A percentile compares a stretch with the other conserved stretches of the same genome.
These are phyloP conservation scores for Talaromyces sp. DNA, from an alignment of 2,329 filamentous ascomycete species.

Conservation along the genomic window DNA sequence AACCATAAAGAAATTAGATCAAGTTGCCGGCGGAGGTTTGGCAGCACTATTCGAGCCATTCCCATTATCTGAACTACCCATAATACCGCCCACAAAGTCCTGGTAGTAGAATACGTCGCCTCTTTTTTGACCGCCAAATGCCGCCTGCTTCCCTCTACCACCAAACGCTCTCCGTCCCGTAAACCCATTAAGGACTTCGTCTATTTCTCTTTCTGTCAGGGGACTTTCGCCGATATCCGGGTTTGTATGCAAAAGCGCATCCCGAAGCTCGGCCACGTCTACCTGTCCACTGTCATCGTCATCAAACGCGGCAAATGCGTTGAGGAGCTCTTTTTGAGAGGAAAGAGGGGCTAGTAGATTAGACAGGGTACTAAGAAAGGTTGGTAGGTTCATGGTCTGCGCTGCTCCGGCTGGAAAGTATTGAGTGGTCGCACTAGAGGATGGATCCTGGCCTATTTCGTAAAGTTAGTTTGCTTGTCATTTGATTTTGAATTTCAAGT, in stretches of 20 bases:
- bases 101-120: constrained; percentile 92
- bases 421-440: constrained; percentile 64
- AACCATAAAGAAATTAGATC: background rate
- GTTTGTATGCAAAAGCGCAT: constrained; percentile 76
- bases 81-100: constrained; percentile 76
- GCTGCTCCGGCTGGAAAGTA: constrained; percentile 76
- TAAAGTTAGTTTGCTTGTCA: background rate
- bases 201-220: constrained; percentile 71
- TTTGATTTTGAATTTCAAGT: background rate
- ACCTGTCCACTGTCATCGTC: constrained; percentile 93
- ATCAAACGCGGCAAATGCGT: constrained; percentile 92
- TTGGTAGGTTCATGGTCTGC: constrained; percentile 75
- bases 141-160: constrained; percentile 49
- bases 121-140: constrained; percentile 55
- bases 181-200: constrained; percentile 83
- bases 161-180: constrained; percentile 79
- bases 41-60: constrained; percentile 20
- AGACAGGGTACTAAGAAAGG: constrained; percentile 80
- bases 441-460: constrained; percentile 66
- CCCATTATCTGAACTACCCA: constrained; percentile 49
- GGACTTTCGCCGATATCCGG: constrained; percentile 67
- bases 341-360: constrained; percentile 71
- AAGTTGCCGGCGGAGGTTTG: background rate
- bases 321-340: constrained; percentile 73
- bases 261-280: constrained; percentile 75